A percentile compares a stretch with the other conserved stretches of the same genome.
Conservation (phyloP, 805 yeast genomes). For the Lipomyces japonicus region DNA sequence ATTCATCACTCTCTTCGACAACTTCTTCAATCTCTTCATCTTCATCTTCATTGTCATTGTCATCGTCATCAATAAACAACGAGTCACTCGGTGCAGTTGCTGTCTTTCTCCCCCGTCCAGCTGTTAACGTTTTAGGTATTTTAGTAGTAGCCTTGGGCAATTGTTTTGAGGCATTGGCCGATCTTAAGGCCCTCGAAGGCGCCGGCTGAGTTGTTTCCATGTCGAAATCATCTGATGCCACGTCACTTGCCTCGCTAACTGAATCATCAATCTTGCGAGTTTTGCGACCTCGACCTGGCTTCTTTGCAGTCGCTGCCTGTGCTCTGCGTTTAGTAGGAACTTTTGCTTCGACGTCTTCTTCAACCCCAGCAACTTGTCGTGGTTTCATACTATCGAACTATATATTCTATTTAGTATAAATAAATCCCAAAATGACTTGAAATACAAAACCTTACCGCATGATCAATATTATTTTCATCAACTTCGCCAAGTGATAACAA, state of each 20-base stretch:
- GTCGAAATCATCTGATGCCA: neutral
- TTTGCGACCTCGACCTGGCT: neutral
- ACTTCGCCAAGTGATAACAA: constrained; percentile 30
- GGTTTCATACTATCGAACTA: neutral
- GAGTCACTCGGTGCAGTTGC: neutral
- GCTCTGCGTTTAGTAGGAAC: constrained; percentile 1
- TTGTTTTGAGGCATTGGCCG: no score
- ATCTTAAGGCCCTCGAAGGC: no score
- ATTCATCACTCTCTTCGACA: neutral
- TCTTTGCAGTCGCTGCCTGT: constrained; percentile 2
- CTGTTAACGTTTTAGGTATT: neutral
- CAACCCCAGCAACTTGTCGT: neutral
- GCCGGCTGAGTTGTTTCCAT: no score
- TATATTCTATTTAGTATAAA: neutral
- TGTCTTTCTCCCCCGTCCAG: neutral
- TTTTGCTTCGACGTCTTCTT: neutral
- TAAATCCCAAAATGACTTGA: neutral
- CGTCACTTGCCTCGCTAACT: neutral
- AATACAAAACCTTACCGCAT: constrained; percentile 4
- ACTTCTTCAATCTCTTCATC: neutral
- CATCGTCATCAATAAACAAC: neutral
- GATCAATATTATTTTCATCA: constrained; percentile 28
- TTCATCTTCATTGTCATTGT: neutral
- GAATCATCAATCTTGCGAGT: neutral
- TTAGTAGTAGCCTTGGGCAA: neutral